phyloP scores from a whole-genome alignment of 108 stramenopile genomes.

The Halocafeteria seosinensis region DNA sequence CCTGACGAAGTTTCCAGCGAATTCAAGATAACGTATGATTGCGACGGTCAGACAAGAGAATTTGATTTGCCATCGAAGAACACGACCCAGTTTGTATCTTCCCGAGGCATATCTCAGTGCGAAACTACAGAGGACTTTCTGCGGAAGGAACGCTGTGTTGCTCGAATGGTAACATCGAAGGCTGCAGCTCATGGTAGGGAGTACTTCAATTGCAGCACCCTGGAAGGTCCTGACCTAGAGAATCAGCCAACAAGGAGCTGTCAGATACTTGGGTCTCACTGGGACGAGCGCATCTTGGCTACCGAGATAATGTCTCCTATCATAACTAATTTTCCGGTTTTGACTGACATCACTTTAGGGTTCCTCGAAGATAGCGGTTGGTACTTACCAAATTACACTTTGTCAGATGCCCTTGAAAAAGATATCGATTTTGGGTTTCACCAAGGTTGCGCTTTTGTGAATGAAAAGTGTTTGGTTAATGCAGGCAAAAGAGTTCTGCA shows the following conservation, averaged over 20 bases:
- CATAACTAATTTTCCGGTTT: background rate
- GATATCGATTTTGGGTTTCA: background rate
- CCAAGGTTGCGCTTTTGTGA: background rate
- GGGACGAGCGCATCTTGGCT: background rate
- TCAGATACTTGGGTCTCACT: background rate
- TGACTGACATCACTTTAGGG: background rate
- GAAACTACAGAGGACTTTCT: background rate
- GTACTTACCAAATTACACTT: background rate
- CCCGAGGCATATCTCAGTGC: background rate
- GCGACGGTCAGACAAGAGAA: background rate
- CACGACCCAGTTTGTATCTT: background rate
- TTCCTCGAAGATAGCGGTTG: background rate
- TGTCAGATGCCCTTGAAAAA: background rate
- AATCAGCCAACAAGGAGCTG: background rate
- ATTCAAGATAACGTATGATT: background rate
- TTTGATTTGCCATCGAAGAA: background rate
- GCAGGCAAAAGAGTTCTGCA: too few species aligned
- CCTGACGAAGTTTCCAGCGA: too few species aligned
- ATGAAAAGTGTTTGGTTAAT: background rate
- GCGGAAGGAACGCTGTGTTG: background rate
- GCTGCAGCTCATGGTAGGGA: background rate
- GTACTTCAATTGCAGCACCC: background rate
- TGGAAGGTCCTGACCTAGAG: background rate
- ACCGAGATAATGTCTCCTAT: background rate
- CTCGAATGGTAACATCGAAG: background rate